Conservation (phyloP, 495 filamentous ascomycete species). For the Penicillium pancosmium region DNA sequence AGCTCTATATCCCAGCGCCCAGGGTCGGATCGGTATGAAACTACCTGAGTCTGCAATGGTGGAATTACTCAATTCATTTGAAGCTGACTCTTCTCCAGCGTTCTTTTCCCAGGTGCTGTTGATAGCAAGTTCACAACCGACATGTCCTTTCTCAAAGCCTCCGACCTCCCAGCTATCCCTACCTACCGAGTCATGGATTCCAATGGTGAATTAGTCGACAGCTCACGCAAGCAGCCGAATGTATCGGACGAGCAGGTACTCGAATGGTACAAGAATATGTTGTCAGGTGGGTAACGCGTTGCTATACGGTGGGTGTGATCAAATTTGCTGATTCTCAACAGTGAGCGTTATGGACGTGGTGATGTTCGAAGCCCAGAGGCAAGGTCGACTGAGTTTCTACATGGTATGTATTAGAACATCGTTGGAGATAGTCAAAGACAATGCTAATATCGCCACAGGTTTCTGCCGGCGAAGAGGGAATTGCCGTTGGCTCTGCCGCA, state of each 20-base stretch:
- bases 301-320: not conserved
- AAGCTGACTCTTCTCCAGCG: slow-evolving; percentile 44
- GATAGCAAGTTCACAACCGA: slow-evolving; percentile 86
- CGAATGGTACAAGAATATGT: slow-evolving; percentile 68
- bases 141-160: slow-evolving; percentile 74
- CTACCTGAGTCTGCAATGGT: not conserved
- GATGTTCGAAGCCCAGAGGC: slow-evolving; percentile 86
- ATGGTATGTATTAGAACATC: slow-evolving; percentile 60
- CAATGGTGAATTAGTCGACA: slow-evolving; percentile 76
- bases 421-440: not conserved
- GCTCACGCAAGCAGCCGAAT: slow-evolving; percentile 58
- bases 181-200: slow-evolving; percentile 89
- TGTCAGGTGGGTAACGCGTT: slow-evolving; percentile 50
- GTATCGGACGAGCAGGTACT: slow-evolving; percentile 69
- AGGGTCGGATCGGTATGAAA: slow-evolving; percentile 61
- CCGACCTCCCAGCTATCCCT: slow-evolving; percentile 67
- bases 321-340: slow-evolving; percentile 22
- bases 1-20: slow-evolving; percentile 68
- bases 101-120: slow-evolving; percentile 93
- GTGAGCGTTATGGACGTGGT: slow-evolving; percentile 93
- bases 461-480: slow-evolving; percentile 93
- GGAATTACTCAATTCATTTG: not conserved
- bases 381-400: slow-evolving; percentile 89
- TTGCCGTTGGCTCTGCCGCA: slow-evolving; percentile 82
- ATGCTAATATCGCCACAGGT: slow-evolving; percentile 47